Evolutionary conservation across 495 filamentous ascomycete genomes (phyloP).

Genomic region (Chaetomium tenue): DNA sequence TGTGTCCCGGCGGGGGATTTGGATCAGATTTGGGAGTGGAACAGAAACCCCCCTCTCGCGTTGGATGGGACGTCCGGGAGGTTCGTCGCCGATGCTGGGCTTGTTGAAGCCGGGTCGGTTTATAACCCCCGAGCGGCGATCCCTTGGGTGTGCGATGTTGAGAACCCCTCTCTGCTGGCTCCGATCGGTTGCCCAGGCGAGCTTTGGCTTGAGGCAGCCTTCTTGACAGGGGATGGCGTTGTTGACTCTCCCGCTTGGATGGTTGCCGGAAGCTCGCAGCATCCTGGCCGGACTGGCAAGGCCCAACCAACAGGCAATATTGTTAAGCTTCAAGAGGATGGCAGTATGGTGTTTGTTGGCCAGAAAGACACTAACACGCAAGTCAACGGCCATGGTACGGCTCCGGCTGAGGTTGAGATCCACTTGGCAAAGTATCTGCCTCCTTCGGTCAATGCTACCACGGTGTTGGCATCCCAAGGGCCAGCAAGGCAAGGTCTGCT

Average conservation of each 20-base stretch:
- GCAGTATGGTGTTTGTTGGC: constrained; percentile 49
- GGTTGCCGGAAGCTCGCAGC: constrained; percentile 3
- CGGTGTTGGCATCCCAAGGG: not conserved
- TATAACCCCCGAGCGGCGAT: constrained; percentile 18
- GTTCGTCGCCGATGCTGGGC: not conserved
- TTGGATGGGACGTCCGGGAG: constrained; percentile 3
- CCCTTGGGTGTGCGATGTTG: constrained; percentile 32
- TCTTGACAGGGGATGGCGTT: constrained; percentile 57
- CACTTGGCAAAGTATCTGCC: constrained; percentile 36
- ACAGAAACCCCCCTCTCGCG: constrained; percentile 11
- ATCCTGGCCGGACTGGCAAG: constrained; percentile 10
- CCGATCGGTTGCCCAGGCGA: constrained; percentile 71
- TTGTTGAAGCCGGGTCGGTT: constrained; percentile 7
- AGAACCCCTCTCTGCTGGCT: constrained; percentile 44
- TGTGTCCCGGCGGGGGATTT: constrained; percentile 8
- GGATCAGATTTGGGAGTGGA: constrained; percentile 23
- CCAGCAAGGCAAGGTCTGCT: not conserved
- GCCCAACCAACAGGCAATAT: constrained; percentile 60
- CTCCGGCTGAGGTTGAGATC: constrained; percentile 52
- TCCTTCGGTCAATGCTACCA: not conserved
- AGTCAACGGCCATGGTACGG: constrained; percentile 33
- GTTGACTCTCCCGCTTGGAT: constrained; percentile 30
- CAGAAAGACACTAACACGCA: constrained; percentile 29
- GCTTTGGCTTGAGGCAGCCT: constrained; percentile 65
- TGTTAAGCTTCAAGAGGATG: constrained; percentile 52